A percentile compares a stretch with the other conserved stretches of the same genome.
These are phyloP conservation scores for Lepiota venenata DNA, from an alignment of 768 basidiomycete species.

Conservation along the genomic window DNA sequence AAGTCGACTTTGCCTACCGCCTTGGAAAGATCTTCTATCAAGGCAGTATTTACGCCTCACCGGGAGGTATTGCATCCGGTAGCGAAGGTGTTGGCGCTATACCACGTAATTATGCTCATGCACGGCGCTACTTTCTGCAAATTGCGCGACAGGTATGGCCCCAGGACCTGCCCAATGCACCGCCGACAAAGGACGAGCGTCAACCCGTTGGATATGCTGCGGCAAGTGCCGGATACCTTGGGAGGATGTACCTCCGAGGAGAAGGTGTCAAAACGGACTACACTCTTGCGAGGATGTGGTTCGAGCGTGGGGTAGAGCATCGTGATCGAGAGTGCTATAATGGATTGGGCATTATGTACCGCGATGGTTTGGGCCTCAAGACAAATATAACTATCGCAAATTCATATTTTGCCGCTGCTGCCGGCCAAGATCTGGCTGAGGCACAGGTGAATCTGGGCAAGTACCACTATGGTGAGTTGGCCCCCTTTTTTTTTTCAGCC, in stretches of 20 bases:
- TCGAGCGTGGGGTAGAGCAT: slow-evolving; percentile 77
- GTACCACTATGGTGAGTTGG: slow-evolving; percentile 44
- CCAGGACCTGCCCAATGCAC: slow-evolving; percentile 59
- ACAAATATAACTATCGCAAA: slow-evolving; percentile 63
- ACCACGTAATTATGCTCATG: slow-evolving; percentile 71
- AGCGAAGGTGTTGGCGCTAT: slow-evolving; percentile 93
- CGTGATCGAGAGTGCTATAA: slow-evolving; percentile 89
- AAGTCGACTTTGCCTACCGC: slow-evolving; percentile 84
- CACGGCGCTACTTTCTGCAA: slow-evolving; percentile 78
- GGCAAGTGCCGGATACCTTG: slow-evolving; percentile 83
- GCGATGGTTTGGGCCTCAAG: slow-evolving; percentile 80
- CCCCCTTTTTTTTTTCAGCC: slow-evolving; percentile 18
- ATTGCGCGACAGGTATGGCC: slow-evolving; percentile 90
- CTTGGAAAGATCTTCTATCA: slow-evolving; percentile 97
- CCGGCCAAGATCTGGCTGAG: slow-evolving; percentile 86
- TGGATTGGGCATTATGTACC: slow-evolving; percentile 86
- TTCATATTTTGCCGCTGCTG: slow-evolving; percentile 70
- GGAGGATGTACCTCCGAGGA: slow-evolving; percentile 91
- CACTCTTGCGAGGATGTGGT: slow-evolving; percentile 86
- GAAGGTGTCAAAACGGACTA: slow-evolving; percentile 85
- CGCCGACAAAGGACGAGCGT: slow-evolving; percentile 52
- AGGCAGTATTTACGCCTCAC: slow-evolving; percentile 81
- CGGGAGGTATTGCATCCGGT: slow-evolving; percentile 81
- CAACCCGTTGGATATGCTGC: slow-evolving; percentile 61
- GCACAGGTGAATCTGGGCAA: slow-evolving; percentile 92